These are phyloP conservation scores for Yarrowia sp. DNA, from an alignment of 805 yeast species.

Conservation along the genomic window DNA sequence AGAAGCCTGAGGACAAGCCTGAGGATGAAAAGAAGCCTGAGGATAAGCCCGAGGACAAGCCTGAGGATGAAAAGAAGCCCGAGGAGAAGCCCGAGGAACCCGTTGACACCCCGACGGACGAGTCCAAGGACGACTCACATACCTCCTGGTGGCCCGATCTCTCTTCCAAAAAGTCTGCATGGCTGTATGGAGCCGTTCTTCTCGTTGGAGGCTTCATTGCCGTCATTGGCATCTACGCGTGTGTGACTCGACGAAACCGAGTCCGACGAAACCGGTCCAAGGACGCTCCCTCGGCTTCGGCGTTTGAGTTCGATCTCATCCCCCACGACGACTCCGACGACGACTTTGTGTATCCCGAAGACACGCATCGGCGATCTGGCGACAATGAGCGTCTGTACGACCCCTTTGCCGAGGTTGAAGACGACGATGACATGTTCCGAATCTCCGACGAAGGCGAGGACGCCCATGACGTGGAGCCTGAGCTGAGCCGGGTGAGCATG, in stretches of 20 bases:
- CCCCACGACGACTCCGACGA: constrained; percentile 43
- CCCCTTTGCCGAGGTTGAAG: constrained; percentile 33
- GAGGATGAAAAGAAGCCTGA: constrained; percentile 42
- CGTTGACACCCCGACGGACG: constrained; percentile 54
- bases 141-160: constrained; percentile 24
- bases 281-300: constrained; percentile 36
- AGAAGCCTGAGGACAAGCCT: constrained; percentile 45
- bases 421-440: constrained; percentile 40
- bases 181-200: constrained; percentile 54
- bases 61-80: constrained; percentile 63
- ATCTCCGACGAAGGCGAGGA: constrained; percentile 39
- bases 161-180: constrained; percentile 45
- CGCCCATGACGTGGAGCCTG: constrained; percentile 10
- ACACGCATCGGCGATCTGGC: constrained; percentile 20
- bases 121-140: not conserved
- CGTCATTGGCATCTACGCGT: constrained; percentile 51
- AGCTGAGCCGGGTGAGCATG: constrained; percentile 17
- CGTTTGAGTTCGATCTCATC: constrained; percentile 45
- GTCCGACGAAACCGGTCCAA: constrained; percentile 37
- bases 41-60: constrained; percentile 48
- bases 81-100: constrained; percentile 59
- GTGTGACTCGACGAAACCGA: constrained; percentile 51
- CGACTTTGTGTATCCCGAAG: constrained; percentile 33
- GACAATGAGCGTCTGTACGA: constrained; percentile 10
- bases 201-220: constrained; percentile 55